phyloP scores from a whole-genome alignment of 441 rosid genomes.

The Brassica hybrid region DNA sequence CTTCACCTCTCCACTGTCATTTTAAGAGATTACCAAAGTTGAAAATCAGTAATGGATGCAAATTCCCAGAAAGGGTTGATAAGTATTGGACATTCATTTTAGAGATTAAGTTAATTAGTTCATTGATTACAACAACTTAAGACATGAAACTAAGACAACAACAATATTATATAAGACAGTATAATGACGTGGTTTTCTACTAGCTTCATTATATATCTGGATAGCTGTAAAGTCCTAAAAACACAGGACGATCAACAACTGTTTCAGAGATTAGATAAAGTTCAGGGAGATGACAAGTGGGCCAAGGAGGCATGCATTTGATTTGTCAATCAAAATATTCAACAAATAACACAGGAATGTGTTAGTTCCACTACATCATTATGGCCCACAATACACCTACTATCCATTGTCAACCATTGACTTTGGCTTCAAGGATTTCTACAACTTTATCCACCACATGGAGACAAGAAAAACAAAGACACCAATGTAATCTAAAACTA shows the following conservation, averaged over 20 bases:
- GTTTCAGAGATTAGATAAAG: background rate
- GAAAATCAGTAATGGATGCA: constrained; percentile 13
- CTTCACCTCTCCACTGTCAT: constrained; percentile 55
- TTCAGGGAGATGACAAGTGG: constrained; percentile 18
- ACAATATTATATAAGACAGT: background rate
- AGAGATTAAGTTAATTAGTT: background rate
- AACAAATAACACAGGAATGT: constrained; percentile 7
- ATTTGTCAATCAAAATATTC: constrained; percentile 20
- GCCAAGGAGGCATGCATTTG: constrained; percentile 15
- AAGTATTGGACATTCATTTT: background rate
- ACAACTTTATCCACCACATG: constrained; percentile 1
- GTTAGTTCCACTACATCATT: constrained; percentile 5
- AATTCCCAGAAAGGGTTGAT: no score
- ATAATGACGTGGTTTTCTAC: background rate
- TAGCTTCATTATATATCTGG: background rate
- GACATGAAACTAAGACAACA: background rate
- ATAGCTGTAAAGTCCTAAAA: background rate
- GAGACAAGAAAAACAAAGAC: constrained; percentile 1
- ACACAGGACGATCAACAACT: background rate
- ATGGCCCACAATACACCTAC: constrained; percentile 38
- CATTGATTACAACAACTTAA: background rate
- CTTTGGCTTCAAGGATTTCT: constrained; percentile 7
- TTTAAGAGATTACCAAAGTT: background rate
- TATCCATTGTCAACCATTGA: constrained; percentile 30
- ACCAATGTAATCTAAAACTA: background rate